Base-by-base conservation (phyloP, 176 grass and related monocot genomes). In the Rhynchospora pubera region DNA sequence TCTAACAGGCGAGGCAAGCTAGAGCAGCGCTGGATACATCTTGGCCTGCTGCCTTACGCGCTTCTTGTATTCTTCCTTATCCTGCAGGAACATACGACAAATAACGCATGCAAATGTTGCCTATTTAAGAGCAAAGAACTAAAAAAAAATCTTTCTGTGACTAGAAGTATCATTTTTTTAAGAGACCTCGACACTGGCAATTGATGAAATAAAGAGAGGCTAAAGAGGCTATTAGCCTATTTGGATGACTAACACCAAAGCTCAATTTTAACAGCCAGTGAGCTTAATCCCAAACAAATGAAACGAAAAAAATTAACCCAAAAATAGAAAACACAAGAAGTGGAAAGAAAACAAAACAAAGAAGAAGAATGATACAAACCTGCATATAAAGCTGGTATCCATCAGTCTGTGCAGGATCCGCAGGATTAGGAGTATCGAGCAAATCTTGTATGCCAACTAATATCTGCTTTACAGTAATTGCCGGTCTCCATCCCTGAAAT, bases 401-500 rank as follows among this genome's bases (percentile, higher is more conserved):
- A 66, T 93, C 95, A 63, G 88, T 92, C 62, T 94, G 95, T 9
- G 88, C 90, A 83, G 95, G 90, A 87, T 92, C 88, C 70, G 87
- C 87, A 30, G 95, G 87, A 89, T 97, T 97, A 45, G 95, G 92
- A 48, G 84, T 88, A 87, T 94, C 92, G 84, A 97, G 92, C 78
- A 97, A 92, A 84, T 94, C 92, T 73, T 94, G 92, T 79, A 94
- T 94, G 59, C 92, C 94, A 79, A 97, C 87, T 76, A 94, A 85
- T 74, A 97, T 93, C 73, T 97, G 90, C 79, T 93, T 97, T 59
- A 92, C 88, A 24, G 92, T 94, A 71, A 94, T 97, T 57, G 92
- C 88, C 45, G 92, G 95, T 78, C 92, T 93, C 92, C 92, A 94
- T 26, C 90, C 92, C 92, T 97, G 85, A 77, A 80, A 83, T 76